Conservation (phyloP, 2,329 filamentous ascomycete genomes). For the Cordyceps sp. region DNA sequence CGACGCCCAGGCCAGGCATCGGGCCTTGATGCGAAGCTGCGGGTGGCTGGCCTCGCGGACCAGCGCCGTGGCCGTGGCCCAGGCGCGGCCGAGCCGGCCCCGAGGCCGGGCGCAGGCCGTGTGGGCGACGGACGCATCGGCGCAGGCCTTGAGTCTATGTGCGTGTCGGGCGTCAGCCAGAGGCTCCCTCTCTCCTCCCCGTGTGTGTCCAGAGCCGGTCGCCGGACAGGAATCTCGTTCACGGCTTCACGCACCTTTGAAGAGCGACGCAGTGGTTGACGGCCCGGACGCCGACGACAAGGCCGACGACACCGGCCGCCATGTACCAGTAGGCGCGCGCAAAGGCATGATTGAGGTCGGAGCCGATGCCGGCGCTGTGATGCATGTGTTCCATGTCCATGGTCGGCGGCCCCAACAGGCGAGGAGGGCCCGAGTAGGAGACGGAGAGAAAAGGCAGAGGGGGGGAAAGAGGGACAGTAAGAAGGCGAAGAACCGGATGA, state of each 20-base stretch:
- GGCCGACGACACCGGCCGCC: constrained; percentile 28
- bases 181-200: too few relatives aligned
- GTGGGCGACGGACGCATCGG: constrained; percentile 24
- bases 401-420: constrained; percentile 1
- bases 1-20: constrained; percentile 35
- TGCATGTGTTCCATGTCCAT: constrained; percentile 15
- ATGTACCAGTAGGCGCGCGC: constrained; percentile 44
- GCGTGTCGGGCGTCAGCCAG: background rate
- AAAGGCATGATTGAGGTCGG: constrained; percentile 29
- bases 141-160: constrained; percentile 28
- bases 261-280: constrained; percentile 25
- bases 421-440: background rate
- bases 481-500: too few relatives aligned
- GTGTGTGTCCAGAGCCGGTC: background rate
- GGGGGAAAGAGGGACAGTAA: background rate
- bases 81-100: constrained; percentile 27
- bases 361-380: constrained; percentile 18
- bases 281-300: constrained; percentile 21
- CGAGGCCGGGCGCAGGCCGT: constrained; percentile 38
- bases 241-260: constrained; percentile 24
- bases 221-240: background rate
- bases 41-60: constrained; percentile 39
- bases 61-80: constrained; percentile 43
- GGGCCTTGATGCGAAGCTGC: constrained; percentile 30
- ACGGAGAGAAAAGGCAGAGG: background rate